phyloP scores from a whole-genome alignment of 208 protist species.

The Trypanosoma avium region DNA sequence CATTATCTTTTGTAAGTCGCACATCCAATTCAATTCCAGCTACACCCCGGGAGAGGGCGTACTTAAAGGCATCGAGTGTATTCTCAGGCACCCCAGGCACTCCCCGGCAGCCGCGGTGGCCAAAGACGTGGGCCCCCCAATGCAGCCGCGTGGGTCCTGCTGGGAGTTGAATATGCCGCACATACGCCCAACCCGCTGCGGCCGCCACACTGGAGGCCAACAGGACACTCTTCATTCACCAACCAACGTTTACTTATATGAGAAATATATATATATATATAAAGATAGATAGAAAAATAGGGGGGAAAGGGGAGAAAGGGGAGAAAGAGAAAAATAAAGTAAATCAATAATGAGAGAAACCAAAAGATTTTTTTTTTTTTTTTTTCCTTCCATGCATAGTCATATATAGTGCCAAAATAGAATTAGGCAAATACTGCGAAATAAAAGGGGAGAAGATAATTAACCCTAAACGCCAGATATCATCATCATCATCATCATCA shows the following conservation, averaged over 20 bases:
- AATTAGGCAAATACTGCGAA: too few relatives aligned
- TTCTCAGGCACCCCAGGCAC: conserved; percentile 82
- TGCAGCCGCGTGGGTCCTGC: conserved; percentile 68
- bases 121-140: conserved; percentile 82
- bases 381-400: too few relatives aligned
- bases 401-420: too few relatives aligned
- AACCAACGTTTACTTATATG: background rate
- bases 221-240: conserved; percentile 30
- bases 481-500: too few relatives aligned
- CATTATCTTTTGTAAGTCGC: conserved; percentile 85
- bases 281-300: conserved; percentile 7
- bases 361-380: too few relatives aligned
- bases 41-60: conserved; percentile 67
- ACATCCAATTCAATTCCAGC: conserved; percentile 84
- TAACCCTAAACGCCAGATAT: too few relatives aligned
- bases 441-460: too few relatives aligned
- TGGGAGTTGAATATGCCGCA: conserved; percentile 74
- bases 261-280: conserved; percentile 1
- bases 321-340: background rate
- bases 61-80: conserved; percentile 84
- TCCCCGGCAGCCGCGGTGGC: conserved; percentile 83
- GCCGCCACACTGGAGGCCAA: conserved; percentile 33
- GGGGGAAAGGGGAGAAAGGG: too few relatives aligned
- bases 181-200: conserved; percentile 63
- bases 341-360: background rate